Base-by-base conservation (phyloP, 164 flowering plant species). In the Macadamia tetraphylla region DNA sequence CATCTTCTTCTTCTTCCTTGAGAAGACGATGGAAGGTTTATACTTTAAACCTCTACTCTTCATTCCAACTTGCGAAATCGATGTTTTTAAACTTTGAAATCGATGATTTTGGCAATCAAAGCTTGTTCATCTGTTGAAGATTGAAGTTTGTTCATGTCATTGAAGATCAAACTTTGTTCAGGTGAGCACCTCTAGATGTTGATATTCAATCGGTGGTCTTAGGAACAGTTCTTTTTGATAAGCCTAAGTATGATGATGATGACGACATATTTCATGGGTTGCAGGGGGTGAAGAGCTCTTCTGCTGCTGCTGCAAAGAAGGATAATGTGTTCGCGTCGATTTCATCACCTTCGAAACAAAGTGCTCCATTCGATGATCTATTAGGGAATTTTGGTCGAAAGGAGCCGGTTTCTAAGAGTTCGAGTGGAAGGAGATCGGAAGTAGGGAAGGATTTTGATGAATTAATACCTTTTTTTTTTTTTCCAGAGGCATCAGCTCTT, bases 181-280 rank as follows among this genome's bases (percentile, higher is more conserved):
- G 23, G 23, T 23, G 23, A 23, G 23, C 23, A 23, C 23, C 23
- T 23, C 23, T 23, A 23, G 23, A 23, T 23, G 23, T 23, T 23
- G 23, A 23, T 23, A 23, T 23, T 23, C 23, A 23, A 23, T 23
- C 23, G 23, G 23, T 23, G 23, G 23, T 23, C 23, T 23, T 23
- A 23, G 23, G 23, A 23, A 23, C 23, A 23, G 23, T 23, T 23
- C 23, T 78, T 15, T 89, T 64, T 35, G 94, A 89, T 73, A 89
- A 86, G 83, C 95, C 95, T 12, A 85, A 87, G 3, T 82, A 85
- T 31, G 87, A 83, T 66, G 88, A 83, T 12, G 87, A 83, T 64
- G 88, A 83, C 10, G 95, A 86, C 67, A 80, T 85, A 6, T 87
- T 87, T 46, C 84, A 85, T 55, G 91, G 87, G 15, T 72, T 85